These are phyloP conservation scores for Eucalyptus leucophloia DNA, from an alignment of 345 rosid species.

Conservation along the genomic window DNA sequence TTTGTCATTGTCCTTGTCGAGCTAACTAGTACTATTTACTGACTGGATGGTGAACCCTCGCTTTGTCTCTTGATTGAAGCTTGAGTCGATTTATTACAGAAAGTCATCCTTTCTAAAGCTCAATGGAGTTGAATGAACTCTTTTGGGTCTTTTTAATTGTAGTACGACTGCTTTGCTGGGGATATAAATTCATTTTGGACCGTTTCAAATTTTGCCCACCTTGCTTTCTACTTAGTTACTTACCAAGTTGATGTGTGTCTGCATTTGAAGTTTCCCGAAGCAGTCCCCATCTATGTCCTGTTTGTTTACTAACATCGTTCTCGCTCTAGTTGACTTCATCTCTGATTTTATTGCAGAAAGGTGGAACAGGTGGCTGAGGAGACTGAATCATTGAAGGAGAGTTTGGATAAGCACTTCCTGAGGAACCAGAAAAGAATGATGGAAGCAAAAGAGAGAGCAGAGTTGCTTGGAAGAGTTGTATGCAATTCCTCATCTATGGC, in stretches of 20 bases:
- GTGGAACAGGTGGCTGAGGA: slow-evolving; percentile 89
- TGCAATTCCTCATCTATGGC: not conserved
- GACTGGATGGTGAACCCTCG: not conserved
- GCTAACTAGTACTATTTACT: not conserved
- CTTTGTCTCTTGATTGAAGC: not conserved
- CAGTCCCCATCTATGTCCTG: not conserved
- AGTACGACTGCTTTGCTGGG: not conserved
- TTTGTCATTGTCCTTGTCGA: not conserved
- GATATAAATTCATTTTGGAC: not conserved
- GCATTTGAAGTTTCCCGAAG: not conserved
- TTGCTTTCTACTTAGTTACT: not conserved
- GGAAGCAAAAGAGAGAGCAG: slow-evolving; percentile 86
- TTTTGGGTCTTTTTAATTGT: not conserved
- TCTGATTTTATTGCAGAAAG: slow-evolving; percentile 25
- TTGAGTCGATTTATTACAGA: not conserved
- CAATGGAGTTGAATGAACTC: not conserved
- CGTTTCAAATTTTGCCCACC: not conserved
- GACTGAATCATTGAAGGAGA: slow-evolving; percentile 63
- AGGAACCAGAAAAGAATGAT: slow-evolving; percentile 61
- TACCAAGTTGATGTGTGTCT: not conserved
- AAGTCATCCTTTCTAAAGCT: not conserved
- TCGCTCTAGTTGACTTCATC: not conserved
- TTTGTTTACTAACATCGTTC: not conserved
- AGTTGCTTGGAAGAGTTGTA: slow-evolving; percentile 72
- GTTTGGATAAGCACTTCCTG: slow-evolving; percentile 51